phyloP scores from a whole-genome alignment of 2,329 filamentous ascomycete genomes.

The Plectosphaerella plurivora region DNA sequence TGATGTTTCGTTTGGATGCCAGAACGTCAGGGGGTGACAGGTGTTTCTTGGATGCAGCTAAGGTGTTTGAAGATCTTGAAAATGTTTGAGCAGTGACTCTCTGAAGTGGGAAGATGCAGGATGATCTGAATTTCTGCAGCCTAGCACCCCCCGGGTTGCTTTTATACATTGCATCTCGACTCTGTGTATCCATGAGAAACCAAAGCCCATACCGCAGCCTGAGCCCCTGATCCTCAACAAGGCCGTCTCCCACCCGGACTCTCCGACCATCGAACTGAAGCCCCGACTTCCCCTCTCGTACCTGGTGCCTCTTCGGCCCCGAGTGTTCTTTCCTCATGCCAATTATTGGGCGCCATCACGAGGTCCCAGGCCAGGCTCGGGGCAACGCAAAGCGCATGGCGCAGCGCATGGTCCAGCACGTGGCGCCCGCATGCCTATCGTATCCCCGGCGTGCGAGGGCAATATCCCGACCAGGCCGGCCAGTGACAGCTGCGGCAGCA shows the following conservation, averaged over 20 bases:
- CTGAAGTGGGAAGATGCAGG: too few species aligned
- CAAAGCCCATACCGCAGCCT: neutral
- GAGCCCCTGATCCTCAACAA: neutral
- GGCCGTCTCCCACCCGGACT: neutral
- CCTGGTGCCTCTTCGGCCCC: constrained; percentile 1
- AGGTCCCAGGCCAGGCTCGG: neutral
- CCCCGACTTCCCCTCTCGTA: constrained; percentile 3
- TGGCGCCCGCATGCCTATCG: constrained; percentile 9
- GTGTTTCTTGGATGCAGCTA: too few species aligned
- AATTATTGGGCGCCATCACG: constrained; percentile 19
- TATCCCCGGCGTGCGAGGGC: neutral
- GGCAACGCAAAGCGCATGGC: neutral
- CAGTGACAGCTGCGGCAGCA: neutral
- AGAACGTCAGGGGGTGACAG: too few species aligned
- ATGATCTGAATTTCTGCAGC: too few species aligned
- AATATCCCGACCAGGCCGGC: neutral
- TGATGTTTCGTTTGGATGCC: too few species aligned
- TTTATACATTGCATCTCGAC: neutral
- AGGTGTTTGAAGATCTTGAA: too few species aligned
- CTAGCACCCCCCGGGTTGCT: neutral
- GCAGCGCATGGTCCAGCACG: constrained; percentile 6
- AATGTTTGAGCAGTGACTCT: too few species aligned
- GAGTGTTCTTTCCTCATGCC: constrained; percentile 2
- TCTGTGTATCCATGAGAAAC: neutral
- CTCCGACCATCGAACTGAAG: neutral